These are phyloP conservation scores for Chamaecrista fasciculata DNA, from an alignment of 306 rosid species.

Conservation along the genomic window DNA sequence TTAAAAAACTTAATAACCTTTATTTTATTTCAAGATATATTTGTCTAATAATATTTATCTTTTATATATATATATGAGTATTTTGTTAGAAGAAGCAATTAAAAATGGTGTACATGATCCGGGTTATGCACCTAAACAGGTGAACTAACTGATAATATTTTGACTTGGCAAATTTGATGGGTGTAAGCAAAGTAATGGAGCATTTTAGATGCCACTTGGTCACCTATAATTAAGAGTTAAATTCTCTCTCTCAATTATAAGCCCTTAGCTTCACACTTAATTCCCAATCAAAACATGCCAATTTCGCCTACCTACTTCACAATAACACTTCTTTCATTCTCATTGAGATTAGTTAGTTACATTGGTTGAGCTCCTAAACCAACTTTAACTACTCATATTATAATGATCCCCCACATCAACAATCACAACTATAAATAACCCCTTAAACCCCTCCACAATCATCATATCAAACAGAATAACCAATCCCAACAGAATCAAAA, in stretches of 20 bases:
- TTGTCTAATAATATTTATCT: no score
- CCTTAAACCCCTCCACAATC: conserved; percentile 5
- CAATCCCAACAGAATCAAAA: neutral
- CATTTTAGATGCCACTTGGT: no score
- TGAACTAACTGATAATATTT: conserved; percentile 31
- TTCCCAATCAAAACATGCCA: conserved; percentile 26
- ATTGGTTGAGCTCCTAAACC: conserved; percentile 79
- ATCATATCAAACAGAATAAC: neutral
- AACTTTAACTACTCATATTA: conserved; percentile 28
- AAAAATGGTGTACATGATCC: neutral
- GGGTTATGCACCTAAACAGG: conserved; percentile 36
- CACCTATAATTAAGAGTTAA: no score
- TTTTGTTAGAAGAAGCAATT: neutral
- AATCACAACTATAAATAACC: conserved; percentile 46
- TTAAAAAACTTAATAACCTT: no score
- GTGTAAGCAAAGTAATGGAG: no score
- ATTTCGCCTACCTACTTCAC: conserved; percentile 15
- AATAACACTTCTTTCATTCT: neutral
- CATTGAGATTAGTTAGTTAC: conserved; percentile 46
- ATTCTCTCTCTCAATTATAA: no score
- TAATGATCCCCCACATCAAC: no score
- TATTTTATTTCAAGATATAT: no score
- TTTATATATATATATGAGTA: no score
- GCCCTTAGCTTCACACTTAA: no score
- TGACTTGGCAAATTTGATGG: neutral